These are phyloP conservation scores for Penicillium paradoxum DNA, from an alignment of 495 filamentous ascomycete genomes.

Conservation along the genomic window DNA sequence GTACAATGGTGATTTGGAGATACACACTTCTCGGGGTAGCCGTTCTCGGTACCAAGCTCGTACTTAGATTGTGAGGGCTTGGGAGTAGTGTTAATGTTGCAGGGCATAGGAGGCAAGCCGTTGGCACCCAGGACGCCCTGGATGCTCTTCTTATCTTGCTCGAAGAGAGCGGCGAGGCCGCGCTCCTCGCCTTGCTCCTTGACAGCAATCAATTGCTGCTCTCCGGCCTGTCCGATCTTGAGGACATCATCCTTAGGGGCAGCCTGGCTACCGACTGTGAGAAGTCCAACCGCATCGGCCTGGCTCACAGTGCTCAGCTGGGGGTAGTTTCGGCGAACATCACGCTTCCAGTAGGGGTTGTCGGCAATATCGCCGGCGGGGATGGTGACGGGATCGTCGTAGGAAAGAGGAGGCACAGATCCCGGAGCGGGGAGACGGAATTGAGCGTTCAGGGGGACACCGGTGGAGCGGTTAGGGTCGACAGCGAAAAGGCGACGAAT, in stretches of 20 bases:
- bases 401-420: conserved; percentile 64
- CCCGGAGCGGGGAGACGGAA: conserved; percentile 88
- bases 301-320: conserved; percentile 73
- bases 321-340: conserved; percentile 82
- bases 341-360: conserved; percentile 98
- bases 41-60: conserved; percentile 39
- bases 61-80: conserved; percentile 38
- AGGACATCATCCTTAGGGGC: conserved; percentile 69
- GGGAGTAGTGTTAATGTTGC: conserved; percentile 46
- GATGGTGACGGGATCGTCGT: conserved; percentile 84
- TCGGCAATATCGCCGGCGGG: conserved; percentile 95
- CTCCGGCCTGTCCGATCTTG: conserved; percentile 76
- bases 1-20: not conserved
- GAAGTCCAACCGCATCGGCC: conserved; percentile 76
- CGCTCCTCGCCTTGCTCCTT: conserved; percentile 69
- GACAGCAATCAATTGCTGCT: conserved; percentile 74
- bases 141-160: conserved; percentile 60
- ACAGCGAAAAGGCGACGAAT: conserved; percentile 74
- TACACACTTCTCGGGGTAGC: conserved; percentile 50
- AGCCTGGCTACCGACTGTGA: conserved; percentile 80
- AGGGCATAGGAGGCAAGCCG: conserved; percentile 80
- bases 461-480: conserved; percentile 84
- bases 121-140: conserved; percentile 63
- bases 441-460: conserved; percentile 87
- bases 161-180: conserved; percentile 65